phyloP scores from a whole-genome alignment of 352 stramenopile genomes.

The Phytophthora sp. region DNA sequence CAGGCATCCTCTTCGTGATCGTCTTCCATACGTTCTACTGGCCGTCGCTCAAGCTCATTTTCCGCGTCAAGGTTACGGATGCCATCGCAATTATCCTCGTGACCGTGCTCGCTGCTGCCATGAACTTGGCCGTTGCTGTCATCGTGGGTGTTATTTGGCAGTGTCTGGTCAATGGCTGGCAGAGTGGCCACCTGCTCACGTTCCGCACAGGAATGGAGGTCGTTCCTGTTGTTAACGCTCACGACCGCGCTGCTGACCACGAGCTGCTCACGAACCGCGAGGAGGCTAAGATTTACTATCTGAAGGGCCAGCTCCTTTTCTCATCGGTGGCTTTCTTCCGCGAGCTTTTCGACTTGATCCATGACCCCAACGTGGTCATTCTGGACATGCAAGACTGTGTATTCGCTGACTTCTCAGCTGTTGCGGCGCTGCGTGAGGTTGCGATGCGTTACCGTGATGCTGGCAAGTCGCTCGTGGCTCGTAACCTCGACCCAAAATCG shows the following conservation, averaged over 20 bases:
- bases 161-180: constrained; percentile 84
- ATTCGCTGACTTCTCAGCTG: constrained; percentile 88
- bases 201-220: constrained; percentile 43
- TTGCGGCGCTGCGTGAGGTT: constrained; percentile 78
- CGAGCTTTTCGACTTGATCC: constrained; percentile 70
- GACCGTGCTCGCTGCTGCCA: constrained; percentile 82
- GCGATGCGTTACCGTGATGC: constrained; percentile 72
- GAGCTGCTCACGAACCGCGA: constrained; percentile 44
- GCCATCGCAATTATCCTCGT: constrained; percentile 84
- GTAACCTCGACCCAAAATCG: constrained; percentile 65
- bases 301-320: constrained; percentile 82
- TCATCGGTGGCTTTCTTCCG: constrained; percentile 81
- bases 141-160: constrained; percentile 87
- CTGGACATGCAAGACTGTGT: constrained; percentile 77
- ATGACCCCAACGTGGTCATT: constrained; percentile 73
- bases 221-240: constrained; percentile 36
- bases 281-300: constrained; percentile 74
- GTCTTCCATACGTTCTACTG: constrained; percentile 92
- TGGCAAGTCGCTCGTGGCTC: constrained; percentile 75
- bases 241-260: constrained; percentile 31
- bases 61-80: constrained; percentile 74
- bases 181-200: constrained; percentile 58
- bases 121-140: constrained; percentile 89
- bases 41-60: constrained; percentile 84
- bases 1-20: constrained; percentile 89